Percentiles rank a stretch among this genome's conserved stretches.
These are phyloP conservation scores for Scutellaria barbata DNA, from an alignment of 257 asterid species.

Conservation along the genomic window DNA sequence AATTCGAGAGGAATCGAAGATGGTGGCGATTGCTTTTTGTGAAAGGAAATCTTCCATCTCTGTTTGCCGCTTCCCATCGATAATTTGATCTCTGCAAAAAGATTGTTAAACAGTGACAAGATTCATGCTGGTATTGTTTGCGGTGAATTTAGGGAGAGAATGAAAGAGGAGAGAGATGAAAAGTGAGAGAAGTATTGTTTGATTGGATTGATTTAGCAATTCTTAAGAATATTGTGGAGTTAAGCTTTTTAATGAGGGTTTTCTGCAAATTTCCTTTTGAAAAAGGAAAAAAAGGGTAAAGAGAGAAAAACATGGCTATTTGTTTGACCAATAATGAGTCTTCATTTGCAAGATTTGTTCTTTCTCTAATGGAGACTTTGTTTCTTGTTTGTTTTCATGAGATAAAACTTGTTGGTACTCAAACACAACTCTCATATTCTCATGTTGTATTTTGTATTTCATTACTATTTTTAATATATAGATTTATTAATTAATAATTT, in stretches of 20 bases:
- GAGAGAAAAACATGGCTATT: conserved; percentile 30
- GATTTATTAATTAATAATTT: too few species aligned
- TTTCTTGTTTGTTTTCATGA: too few species aligned
- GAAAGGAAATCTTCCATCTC: conserved; percentile 74
- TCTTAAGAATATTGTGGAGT: not conserved
- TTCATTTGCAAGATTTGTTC: conserved; percentile 32
- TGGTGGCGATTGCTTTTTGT: conserved; percentile 40
- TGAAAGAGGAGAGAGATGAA: not conserved
- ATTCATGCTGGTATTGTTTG: not conserved
- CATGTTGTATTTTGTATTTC: too few species aligned
- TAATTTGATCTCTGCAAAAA: not conserved
- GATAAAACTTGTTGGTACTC: too few species aligned
- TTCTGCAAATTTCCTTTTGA: conserved; percentile 8
- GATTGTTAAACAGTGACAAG: not conserved
- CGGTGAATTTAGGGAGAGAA: not conserved
- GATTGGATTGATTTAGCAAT: conserved; percentile 6
- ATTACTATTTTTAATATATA: too few species aligned
- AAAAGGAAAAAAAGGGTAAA: conserved; percentile 12
- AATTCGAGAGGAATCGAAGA: conserved; percentile 62
- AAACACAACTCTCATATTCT: too few species aligned
- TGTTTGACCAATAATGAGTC: conserved; percentile 40
- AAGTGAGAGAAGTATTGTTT: conserved; percentile 13
- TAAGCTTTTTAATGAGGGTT: not conserved
- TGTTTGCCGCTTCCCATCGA: conserved; percentile 59
- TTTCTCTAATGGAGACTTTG: not conserved